Evolutionary conservation across 495 filamentous ascomycete species (phyloP).

Genomic region (Neohortaea acidophila): DNA sequence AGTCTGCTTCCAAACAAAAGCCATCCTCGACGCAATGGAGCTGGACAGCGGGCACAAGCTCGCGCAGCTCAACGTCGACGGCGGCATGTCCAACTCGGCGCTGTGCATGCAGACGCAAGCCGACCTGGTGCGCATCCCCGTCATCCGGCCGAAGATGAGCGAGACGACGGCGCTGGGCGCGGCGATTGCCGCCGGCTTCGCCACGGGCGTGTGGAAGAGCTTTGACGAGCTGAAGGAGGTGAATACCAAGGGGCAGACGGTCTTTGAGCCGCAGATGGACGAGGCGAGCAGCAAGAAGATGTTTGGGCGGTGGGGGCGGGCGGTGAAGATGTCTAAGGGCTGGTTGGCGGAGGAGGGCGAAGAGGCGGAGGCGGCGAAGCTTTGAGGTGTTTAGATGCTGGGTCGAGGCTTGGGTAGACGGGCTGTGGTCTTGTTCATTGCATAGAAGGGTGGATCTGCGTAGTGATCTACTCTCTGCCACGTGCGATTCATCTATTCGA

Average conservation of each 20-base stretch:
- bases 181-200: slow-evolving; percentile 87
- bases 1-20: slow-evolving; percentile 88
- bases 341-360: slow-evolving; percentile 43
- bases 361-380: slow-evolving; percentile 1
- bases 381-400: too few relatives aligned
- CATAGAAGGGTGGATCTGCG: too few relatives aligned
- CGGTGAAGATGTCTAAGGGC: slow-evolving; percentile 78
- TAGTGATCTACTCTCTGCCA: too few relatives aligned
- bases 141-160: slow-evolving; percentile 79
- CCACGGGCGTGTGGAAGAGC: slow-evolving; percentile 64
- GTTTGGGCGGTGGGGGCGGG: slow-evolving; percentile 70
- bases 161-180: slow-evolving; percentile 88
- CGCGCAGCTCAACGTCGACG: slow-evolving; percentile 70
- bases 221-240: slow-evolving; percentile 67
- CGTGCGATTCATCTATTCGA: too few relatives aligned
- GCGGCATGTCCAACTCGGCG: slow-evolving; percentile 87
- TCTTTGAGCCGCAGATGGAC: slow-evolving; percentile 54
- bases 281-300: slow-evolving; percentile 44
- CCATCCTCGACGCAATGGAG: slow-evolving; percentile 90
- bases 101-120: slow-evolving; percentile 94
- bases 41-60: slow-evolving; percentile 71
- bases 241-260: slow-evolving; percentile 55
- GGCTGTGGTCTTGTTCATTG: too few relatives aligned
- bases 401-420: background rate
- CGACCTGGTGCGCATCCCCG: slow-evolving; percentile 73